A percentile compares a stretch with the other conserved stretches of the same genome.
Evolutionary conservation across 371 early-diverging fungal genomes (phyloP).

Genomic region (Mortierella sp.): DNA sequence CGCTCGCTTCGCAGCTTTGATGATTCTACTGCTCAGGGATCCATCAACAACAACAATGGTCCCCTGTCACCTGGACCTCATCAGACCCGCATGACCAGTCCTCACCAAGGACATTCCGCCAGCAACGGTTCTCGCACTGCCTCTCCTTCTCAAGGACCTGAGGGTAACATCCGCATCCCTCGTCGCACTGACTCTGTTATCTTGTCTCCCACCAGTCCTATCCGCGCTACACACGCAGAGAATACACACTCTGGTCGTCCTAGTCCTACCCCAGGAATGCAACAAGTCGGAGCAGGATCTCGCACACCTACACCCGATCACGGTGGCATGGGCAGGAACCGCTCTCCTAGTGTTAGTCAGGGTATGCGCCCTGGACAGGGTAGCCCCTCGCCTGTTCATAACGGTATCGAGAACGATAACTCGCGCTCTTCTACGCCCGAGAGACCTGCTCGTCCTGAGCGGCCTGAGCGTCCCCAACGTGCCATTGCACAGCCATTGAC

Average conservation of each 20-base stretch:
- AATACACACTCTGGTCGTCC: too few relatives aligned
- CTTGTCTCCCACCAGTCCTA: constrained; percentile 40
- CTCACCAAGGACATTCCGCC: constrained; percentile 3
- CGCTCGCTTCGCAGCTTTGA: constrained; percentile 36
- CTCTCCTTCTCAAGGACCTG: constrained; percentile 23
- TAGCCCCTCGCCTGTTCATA: constrained; percentile 28
- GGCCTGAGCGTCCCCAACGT: constrained; percentile 60
- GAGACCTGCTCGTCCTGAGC: constrained; percentile 61
- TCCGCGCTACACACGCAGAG: not conserved
- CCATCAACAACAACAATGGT: not conserved
- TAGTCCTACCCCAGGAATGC: not conserved
- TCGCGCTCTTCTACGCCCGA: constrained; percentile 45
- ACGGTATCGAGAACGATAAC: constrained; percentile 20
- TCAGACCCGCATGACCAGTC: constrained; percentile 17
- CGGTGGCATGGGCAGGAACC: constrained; percentile 33
- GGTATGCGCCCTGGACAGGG: constrained; percentile 35
- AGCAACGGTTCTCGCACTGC: constrained; percentile 3
- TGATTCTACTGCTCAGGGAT: constrained; percentile 13
- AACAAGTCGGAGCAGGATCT: constrained; percentile 25
- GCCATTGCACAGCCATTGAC: constrained; percentile 50
- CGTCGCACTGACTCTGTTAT: constrained; percentile 40
- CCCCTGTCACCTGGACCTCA: constrained; percentile 31
- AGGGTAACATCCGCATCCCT: constrained; percentile 40
- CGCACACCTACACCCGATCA: constrained; percentile 54
- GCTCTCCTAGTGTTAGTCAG: constrained; percentile 52